phyloP scores from a whole-genome alignment of 192 early-diverging fungal genomes.

The Paraglomus brasilianum region DNA sequence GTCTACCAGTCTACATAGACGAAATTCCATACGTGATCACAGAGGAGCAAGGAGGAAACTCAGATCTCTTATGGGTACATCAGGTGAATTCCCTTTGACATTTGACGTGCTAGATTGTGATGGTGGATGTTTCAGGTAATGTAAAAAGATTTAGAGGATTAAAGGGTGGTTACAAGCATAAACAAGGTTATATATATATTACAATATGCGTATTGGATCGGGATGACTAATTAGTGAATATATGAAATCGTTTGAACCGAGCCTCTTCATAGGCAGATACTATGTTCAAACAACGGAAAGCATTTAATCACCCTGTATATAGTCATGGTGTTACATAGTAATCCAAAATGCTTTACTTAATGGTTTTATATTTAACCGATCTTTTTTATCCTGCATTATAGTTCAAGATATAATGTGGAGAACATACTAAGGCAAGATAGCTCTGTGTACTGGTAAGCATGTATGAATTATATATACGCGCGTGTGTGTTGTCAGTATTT shows the following conservation, averaged over 20 bases:
- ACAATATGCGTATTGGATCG: too few species aligned
- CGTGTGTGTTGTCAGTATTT: background rate
- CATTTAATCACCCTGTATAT: background rate
- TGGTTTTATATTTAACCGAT: background rate
- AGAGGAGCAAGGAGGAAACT: constrained; percentile 20
- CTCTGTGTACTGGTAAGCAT: constrained; percentile 46
- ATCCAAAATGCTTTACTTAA: too few species aligned
- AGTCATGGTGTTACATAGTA: background rate
- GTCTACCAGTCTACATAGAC: constrained; percentile 11
- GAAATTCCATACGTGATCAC: constrained; percentile 20
- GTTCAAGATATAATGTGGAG: constrained; percentile 40
- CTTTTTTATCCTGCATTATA: background rate
- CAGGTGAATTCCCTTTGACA: constrained; percentile 7
- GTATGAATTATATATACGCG: too few species aligned
- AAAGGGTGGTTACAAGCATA: too few species aligned
- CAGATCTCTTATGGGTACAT: background rate
- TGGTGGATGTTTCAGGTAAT: constrained; percentile 23
- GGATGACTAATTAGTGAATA: too few species aligned
- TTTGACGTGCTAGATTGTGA: constrained; percentile 19
- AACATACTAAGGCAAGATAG: constrained; percentile 48
- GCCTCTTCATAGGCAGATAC: too few species aligned
- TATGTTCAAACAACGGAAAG: too few species aligned
- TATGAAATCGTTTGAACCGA: too few species aligned
- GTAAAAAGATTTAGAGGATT: too few species aligned
- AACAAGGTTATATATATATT: too few species aligned